Base-by-base conservation (phyloP, 2,329 filamentous ascomycete genomes). In the Fusarium chaquense region DNA sequence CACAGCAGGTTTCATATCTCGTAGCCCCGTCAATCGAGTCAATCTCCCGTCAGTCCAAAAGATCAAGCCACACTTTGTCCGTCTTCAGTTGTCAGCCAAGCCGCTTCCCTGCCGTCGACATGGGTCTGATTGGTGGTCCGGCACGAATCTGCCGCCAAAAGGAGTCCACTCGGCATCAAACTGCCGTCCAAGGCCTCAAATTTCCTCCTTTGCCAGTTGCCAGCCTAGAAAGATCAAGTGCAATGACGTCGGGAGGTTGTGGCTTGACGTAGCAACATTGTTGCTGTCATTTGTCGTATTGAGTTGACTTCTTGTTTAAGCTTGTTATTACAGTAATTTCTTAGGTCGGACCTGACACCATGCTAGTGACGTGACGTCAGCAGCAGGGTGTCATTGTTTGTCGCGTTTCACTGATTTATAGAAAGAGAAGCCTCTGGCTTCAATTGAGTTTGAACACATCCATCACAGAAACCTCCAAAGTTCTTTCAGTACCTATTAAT, bases 81-180 rank as follows among this genome's bases (percentile, higher is more conserved):
- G 3, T 36, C 30, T 32, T 45, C 15, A 26, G 62, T 33, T 46
- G 28, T 30, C 50, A 57, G 67, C 67, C 67, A 70, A 70, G 67
- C 56, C 54, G 52, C 50, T 58, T 52, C 59, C 54, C 43, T 30
- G 38, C 26, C 20, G 12, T 20, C 41, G 33, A 3, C 6, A 20
- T 8, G 26, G 13, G 10, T 16, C 12, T 53, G 55, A 71, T 70
- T 70, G 68, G 67, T 9, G 12, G 12, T 30, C 46, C 63, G 67
- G 67, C 52, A 71, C 36, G 47, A 61, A 71, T n/a, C 35, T 71
- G 67, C 67, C 67, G 67, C 24, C 33, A 15, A 30, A 32, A 38
- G 18, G 59, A 55, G 44, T 55, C 67, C 45, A 43, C 67, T 71
- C 67, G 67, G 67, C 67, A 71, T 46, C 22, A 68, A 45, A 61